Conservation (phyloP, 441 rosid species). For the Euphorbia celastroides region DNA sequence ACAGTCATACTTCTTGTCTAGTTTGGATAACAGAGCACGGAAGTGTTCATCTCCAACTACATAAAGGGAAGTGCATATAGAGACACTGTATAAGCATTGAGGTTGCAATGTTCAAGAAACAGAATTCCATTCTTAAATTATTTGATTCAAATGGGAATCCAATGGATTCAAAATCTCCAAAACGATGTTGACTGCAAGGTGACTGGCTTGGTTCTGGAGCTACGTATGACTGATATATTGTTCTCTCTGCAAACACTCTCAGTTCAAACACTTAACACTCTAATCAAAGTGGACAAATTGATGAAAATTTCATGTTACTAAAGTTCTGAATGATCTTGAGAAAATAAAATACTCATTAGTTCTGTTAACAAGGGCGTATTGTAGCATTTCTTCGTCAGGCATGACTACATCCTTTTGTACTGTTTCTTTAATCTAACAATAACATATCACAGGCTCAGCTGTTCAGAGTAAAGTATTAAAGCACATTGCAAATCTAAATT, state of each 20-base stretch:
- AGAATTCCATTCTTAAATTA: not conserved
- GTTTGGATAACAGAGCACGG: not conserved
- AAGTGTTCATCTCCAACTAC: not conserved
- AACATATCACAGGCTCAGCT: not conserved
- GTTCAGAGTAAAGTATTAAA: not conserved
- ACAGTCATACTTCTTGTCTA: not conserved
- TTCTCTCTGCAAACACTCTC: not conserved
- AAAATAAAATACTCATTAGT: not conserved
- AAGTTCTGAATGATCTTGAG: not conserved
- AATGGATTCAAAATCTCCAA: not conserved
- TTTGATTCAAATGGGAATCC: not conserved
- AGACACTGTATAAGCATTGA: not conserved
- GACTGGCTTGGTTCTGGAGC: not conserved
- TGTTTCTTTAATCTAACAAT: conserved; percentile 6
- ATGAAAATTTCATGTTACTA: not conserved
- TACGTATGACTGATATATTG: too few species aligned
- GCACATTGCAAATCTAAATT: not conserved
- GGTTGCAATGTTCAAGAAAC: not conserved
- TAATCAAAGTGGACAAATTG: not conserved
- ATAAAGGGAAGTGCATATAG: not conserved
- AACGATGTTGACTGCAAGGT: not conserved
- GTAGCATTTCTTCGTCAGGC: not conserved
- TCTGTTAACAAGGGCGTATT: not conserved
- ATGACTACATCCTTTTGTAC: not conserved
- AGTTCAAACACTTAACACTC: not conserved